Conservation (phyloP, 148 eudicot genomes). For the Persicaria tinctoria region DNA sequence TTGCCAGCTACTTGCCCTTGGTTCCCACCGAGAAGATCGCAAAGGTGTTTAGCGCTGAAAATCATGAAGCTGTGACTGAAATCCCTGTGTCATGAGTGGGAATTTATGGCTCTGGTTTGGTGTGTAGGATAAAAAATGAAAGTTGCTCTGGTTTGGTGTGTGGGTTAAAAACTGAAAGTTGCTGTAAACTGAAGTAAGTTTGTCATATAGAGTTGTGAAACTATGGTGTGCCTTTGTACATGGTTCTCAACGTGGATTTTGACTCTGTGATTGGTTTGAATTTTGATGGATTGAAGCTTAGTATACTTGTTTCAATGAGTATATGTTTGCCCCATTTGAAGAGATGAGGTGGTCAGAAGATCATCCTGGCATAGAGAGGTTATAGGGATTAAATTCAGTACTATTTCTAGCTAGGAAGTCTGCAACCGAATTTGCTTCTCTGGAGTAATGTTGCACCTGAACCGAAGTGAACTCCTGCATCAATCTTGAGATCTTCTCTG, state of each 20-base stretch:
- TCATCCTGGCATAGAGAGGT: too few species aligned
- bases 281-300: background rate
- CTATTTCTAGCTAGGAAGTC: too few species aligned
- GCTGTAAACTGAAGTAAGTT: background rate
- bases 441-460: too few species aligned
- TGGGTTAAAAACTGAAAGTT: background rate
- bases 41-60: constrained; percentile 31
- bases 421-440: too few species aligned
- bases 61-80: background rate
- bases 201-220: background rate
- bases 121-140: background rate
- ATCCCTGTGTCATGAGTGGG: background rate
- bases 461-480: too few species aligned
- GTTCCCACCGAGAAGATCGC: constrained; percentile 62
- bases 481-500: too few species aligned
- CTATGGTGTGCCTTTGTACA: background rate
- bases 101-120: background rate
- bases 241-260: background rate
- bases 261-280: background rate
- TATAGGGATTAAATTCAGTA: too few species aligned
- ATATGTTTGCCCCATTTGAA: too few species aligned
- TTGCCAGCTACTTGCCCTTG: constrained; percentile 43
- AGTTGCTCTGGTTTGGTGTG: background rate
- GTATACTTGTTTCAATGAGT: background rate
- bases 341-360: too few species aligned